Percentiles rank a stretch among this genome's conserved stretches.
Conservation (phyloP, 306 rosid species). For the Mimosa bimucronata region DNA sequence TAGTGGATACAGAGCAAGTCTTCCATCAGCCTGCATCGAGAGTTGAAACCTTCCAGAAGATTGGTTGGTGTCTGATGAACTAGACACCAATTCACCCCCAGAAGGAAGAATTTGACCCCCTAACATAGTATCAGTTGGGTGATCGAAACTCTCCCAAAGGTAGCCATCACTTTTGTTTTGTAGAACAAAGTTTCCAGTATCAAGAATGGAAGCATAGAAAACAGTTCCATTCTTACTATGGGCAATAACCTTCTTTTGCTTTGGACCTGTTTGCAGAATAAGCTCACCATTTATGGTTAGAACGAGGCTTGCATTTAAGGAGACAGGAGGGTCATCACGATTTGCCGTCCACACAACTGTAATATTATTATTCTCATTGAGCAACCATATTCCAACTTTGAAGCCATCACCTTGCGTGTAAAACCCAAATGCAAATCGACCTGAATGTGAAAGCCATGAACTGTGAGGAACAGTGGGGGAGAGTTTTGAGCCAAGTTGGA, state of each 20-base stretch:
- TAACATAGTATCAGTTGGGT: slow-evolving; percentile 28
- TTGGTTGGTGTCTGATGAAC: slow-evolving; percentile 6
- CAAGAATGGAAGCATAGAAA: slow-evolving; percentile 45
- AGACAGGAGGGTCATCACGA: slow-evolving; percentile 33
- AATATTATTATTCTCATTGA: neutral
- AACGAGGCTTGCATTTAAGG: slow-evolving; percentile 30
- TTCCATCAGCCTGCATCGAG: slow-evolving; percentile 38
- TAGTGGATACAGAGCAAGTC: slow-evolving; percentile 37
- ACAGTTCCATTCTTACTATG: slow-evolving; percentile 14
- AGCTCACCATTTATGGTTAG: slow-evolving; percentile 34
- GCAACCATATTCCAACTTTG: neutral
- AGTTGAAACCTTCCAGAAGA: slow-evolving; percentile 37
- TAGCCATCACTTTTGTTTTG: neutral
- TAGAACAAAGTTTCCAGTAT: slow-evolving; percentile 43
- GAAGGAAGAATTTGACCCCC: slow-evolving; percentile 30
- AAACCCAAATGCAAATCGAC: slow-evolving; percentile 45
- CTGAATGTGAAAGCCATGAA: slow-evolving; percentile 31
- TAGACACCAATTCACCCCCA: slow-evolving; percentile 25
- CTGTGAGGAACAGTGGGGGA: neutral
- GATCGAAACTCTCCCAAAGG: neutral
- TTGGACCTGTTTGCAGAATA: neutral
- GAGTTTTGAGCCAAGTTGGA: slow-evolving; percentile 16
- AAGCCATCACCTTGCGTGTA: slow-evolving; percentile 1
- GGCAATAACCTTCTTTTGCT: slow-evolving; percentile 19
- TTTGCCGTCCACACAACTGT: slow-evolving; percentile 43